Percentiles rank a stretch among this genome's conserved stretches.
Conservation (phyloP, 768 basidiomycete species). For the Rhodotorula diobovata region DNA sequence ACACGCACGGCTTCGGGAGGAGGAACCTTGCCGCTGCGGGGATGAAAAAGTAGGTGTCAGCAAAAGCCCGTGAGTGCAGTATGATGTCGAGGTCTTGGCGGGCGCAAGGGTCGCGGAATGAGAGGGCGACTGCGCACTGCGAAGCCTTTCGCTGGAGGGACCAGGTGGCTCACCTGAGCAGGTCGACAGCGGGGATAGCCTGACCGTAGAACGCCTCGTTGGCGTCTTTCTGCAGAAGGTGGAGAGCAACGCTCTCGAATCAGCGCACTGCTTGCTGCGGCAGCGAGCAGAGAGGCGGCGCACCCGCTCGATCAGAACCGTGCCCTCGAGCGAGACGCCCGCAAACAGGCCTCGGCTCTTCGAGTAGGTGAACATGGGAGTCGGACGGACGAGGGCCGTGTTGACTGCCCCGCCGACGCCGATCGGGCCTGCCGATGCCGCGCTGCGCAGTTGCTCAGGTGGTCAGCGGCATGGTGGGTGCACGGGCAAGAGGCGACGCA, state of each 20-base stretch:
- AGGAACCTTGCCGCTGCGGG: constrained; percentile 75
- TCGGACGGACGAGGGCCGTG: constrained; percentile 61
- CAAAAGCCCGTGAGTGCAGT: too few species aligned
- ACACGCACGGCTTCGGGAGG: constrained; percentile 77
- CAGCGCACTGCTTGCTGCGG: too few species aligned
- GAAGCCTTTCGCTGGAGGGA: too few species aligned
- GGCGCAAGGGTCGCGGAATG: too few species aligned
- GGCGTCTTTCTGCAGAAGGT: constrained; percentile 62
- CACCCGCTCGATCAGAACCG: constrained; percentile 76
- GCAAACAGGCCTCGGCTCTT: constrained; percentile 75
- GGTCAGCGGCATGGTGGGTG: not conserved
- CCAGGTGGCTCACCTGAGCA: constrained; percentile 58
- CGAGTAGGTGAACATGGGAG: constrained; percentile 76
- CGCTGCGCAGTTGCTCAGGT: constrained; percentile 33
- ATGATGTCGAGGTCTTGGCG: too few species aligned
- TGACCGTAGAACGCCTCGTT: constrained; percentile 96
- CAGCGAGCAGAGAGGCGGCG: not conserved
- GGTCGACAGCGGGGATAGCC: constrained; percentile 60
- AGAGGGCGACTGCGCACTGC: too few species aligned
- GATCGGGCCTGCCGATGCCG: constrained; percentile 58
- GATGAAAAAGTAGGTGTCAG: not conserved
- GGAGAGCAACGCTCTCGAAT: not conserved
- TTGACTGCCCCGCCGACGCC: constrained; percentile 49
- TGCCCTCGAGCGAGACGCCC: constrained; percentile 89
- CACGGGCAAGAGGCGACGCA: constrained; percentile 52